These are phyloP conservation scores for Cylindrodendrum hubeiense DNA, from an alignment of 2,329 filamentous ascomycete genomes.

Conservation along the genomic window DNA sequence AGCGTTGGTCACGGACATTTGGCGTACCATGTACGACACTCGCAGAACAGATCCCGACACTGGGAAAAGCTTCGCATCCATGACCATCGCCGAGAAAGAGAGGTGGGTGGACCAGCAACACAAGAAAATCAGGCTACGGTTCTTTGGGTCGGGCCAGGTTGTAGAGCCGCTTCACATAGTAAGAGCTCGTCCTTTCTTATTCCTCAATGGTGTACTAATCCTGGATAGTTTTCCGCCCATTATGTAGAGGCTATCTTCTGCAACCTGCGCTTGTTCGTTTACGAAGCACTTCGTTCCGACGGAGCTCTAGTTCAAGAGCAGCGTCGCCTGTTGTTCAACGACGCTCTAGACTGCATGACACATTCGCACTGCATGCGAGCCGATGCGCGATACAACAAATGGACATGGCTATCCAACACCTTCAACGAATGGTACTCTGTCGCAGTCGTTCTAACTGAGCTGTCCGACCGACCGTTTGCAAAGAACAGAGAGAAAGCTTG, in stretches of 20 bases:
- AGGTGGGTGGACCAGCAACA: not conserved
- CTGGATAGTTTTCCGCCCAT: too few relatives aligned
- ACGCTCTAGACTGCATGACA: not conserved
- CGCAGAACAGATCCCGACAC: not conserved
- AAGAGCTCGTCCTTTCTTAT: too few relatives aligned
- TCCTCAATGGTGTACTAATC: too few relatives aligned
- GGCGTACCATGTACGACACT: not conserved
- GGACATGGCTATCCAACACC: conserved; percentile 5
- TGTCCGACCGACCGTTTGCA: not conserved
- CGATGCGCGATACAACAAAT: not conserved
- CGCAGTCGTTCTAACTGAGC: not conserved
- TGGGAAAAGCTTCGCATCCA: not conserved
- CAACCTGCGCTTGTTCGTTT: not conserved
- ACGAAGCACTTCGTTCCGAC: not conserved
- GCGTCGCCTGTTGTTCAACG: not conserved
- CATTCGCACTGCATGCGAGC: not conserved
- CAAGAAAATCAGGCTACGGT: not conserved
- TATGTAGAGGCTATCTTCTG: too few relatives aligned
- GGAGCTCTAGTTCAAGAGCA: not conserved
- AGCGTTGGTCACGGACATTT: not conserved
- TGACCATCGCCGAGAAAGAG: not conserved
- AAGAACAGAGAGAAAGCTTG: not conserved
- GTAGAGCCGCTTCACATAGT: too few relatives aligned
- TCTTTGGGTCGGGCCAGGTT: too few relatives aligned
- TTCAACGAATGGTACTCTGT: not conserved